A percentile compares a stretch with the other conserved stretches of the same genome.
phyloP scores from a whole-genome alignment of 2,329 filamentous ascomycete species.

The Zymoseptoria tritici region DNA sequence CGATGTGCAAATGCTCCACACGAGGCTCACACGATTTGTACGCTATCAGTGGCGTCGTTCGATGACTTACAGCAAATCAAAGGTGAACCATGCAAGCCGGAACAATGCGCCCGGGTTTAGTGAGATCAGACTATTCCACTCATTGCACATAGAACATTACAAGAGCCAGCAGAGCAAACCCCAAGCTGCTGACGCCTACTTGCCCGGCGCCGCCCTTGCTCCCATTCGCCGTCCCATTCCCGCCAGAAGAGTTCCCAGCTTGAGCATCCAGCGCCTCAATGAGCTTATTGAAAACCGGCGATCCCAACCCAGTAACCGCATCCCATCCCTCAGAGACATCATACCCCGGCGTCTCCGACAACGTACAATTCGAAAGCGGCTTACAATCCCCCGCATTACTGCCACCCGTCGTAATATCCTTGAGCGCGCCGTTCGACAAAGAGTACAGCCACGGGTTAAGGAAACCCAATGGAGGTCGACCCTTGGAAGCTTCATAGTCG shows the following conservation, averaged over 20 bases:
- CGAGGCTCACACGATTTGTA: too few relatives aligned
- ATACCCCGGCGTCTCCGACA: constrained; percentile 8
- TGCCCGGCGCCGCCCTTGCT: background rate
- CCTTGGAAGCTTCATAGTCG: constrained; percentile 47
- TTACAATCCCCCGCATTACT: constrained; percentile 19
- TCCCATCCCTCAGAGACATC: constrained; percentile 15
- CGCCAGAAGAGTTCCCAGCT: background rate
- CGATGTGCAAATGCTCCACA: too few relatives aligned
- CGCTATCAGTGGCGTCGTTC: too few relatives aligned
- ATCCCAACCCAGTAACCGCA: constrained; percentile 16
- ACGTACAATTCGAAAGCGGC: constrained; percentile 7
- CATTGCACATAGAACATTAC: background rate
- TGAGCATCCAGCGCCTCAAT: constrained; percentile 7
- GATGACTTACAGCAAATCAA: too few relatives aligned
- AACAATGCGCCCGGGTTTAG: too few relatives aligned
- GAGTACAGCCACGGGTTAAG: constrained; percentile 54
- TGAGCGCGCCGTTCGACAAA: constrained; percentile 40
- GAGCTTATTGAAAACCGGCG: constrained; percentile 10
- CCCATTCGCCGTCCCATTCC: background rate
- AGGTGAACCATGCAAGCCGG: too few relatives aligned
- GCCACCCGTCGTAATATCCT: constrained; percentile 38
- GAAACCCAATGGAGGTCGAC: constrained; percentile 40
- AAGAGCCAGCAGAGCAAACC: background rate
- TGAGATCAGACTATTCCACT: background rate
- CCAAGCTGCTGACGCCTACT: background rate